A percentile compares a stretch with the other conserved stretches of the same genome.
Evolutionary conservation across 352 stramenopile genomes (phyloP).

Genomic region (Blastocystis sp.): DNA sequence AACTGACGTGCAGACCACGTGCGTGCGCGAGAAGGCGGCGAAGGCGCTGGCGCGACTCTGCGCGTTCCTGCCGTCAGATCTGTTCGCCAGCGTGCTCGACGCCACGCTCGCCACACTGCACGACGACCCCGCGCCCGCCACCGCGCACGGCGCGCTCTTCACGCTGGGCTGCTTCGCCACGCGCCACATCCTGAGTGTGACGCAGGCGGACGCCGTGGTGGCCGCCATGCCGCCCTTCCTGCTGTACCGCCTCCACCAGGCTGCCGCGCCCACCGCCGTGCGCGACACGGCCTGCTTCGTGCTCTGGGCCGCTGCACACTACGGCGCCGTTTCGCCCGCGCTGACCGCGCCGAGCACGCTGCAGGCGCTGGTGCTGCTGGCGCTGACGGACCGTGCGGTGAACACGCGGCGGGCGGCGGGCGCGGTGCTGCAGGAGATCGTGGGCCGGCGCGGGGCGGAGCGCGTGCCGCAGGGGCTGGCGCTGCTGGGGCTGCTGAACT

Average conservation of each 20-base stretch:
- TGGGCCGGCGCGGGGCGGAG: background rate
- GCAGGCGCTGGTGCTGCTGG: background rate
- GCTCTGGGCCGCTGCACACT: background rate
- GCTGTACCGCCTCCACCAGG: background rate
- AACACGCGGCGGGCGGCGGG: slow-evolving; percentile 14
- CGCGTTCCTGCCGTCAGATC: background rate
- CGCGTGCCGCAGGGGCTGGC: background rate
- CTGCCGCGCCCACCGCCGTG: background rate
- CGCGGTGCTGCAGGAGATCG: slow-evolving; percentile 27
- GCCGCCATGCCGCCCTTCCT: background rate
- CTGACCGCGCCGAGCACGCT: background rate
- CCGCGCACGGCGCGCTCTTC: background rate
- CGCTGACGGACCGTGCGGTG: background rate
- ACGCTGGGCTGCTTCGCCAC: background rate
- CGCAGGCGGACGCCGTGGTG: background rate
- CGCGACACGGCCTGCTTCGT: slow-evolving; percentile 17
- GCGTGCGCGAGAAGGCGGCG: background rate
- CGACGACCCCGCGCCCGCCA: background rate
- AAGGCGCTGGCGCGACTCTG: background rate
- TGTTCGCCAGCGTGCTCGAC: background rate
- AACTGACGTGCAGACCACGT: background rate
- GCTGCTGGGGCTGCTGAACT: background rate
- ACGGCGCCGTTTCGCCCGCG: background rate
- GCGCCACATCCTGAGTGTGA: background rate
- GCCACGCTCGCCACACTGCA: background rate